A percentile compares a stretch with the other conserved stretches of the same genome.
Evolutionary conservation across 208 protist species (phyloP).

Genomic region (Porcisia hertigi): DNA sequence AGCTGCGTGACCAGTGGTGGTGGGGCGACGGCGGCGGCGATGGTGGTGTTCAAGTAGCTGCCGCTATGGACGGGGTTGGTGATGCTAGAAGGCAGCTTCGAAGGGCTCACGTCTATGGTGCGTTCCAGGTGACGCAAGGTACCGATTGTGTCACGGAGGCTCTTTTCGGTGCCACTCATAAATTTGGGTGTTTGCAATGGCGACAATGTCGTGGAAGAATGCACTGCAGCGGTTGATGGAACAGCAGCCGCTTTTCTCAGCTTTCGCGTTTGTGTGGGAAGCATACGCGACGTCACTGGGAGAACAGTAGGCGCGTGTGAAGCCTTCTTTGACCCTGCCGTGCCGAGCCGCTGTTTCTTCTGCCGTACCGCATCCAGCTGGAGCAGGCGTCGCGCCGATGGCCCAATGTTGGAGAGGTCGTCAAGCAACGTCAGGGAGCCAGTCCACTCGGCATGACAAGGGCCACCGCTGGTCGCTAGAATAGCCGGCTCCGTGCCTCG

Average conservation of each 20-base stretch:
- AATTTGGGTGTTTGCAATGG: background rate
- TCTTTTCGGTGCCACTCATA: background rate
- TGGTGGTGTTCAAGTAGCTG: background rate
- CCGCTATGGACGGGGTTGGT: background rate
- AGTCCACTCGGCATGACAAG: background rate
- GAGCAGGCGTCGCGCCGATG: slow-evolving; percentile 47
- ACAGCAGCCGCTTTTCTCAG: background rate
- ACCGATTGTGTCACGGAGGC: background rate
- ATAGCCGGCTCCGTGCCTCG: slow-evolving; percentile 10
- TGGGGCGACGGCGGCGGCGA: slow-evolving; percentile 6
- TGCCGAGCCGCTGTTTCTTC: background rate
- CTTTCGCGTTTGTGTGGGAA: background rate
- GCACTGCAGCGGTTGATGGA: background rate
- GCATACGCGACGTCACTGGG: slow-evolving; percentile 9
- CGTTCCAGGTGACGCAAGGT: background rate
- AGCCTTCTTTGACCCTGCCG: background rate
- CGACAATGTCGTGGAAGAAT: background rate
- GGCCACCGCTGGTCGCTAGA: background rate
- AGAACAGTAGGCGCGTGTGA: background rate
- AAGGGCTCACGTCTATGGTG: slow-evolving; percentile 14
- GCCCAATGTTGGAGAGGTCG: slow-evolving; percentile 48
- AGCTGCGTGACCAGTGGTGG: slow-evolving; percentile 35
- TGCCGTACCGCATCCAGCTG: slow-evolving; percentile 21
- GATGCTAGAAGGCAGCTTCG: slow-evolving; percentile 20
- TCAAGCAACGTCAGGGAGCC: slow-evolving; percentile 22